Percentiles rank a stretch among this genome's conserved stretches.
Evolutionary conservation across 2,329 filamentous ascomycete genomes (phyloP).

Genomic region (Colletotrichum sidae): DNA sequence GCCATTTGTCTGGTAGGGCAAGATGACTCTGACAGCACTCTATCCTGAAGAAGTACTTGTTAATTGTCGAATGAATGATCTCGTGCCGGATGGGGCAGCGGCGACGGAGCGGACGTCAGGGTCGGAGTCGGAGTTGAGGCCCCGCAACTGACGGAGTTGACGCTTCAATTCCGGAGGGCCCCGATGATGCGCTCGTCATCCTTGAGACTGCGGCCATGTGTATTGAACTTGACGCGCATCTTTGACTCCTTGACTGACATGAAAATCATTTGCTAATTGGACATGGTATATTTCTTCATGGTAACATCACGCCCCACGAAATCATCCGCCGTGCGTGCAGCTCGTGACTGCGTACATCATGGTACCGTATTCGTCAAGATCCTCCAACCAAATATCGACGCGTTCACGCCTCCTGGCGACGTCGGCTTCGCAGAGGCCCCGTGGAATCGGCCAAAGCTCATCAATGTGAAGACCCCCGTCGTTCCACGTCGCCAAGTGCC

Average conservation of each 20-base stretch:
- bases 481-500: conserved; percentile 54
- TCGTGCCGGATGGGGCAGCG: too few relatives aligned
- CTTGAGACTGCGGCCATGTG: too few relatives aligned
- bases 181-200: too few relatives aligned
- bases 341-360: conserved; percentile 63
- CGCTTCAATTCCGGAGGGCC: too few relatives aligned
- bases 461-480: conserved; percentile 57
- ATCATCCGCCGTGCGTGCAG: conserved; percentile 54
- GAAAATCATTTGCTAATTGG: neutral
- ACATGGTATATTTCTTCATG: neutral
- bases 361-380: conserved; percentile 64
- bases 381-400: conserved; percentile 62
- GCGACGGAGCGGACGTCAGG: too few relatives aligned
- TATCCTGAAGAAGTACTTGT: too few relatives aligned
- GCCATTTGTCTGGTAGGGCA: too few relatives aligned
- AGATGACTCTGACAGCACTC: too few relatives aligned
- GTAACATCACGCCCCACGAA: neutral
- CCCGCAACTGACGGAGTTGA: too few relatives aligned
- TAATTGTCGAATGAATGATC: too few relatives aligned
- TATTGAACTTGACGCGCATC: neutral
- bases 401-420: conserved; percentile 48
- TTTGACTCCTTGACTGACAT: neutral
- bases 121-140: too few relatives aligned
- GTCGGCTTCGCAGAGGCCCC: conserved; percentile 44
- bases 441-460: conserved; percentile 61